Evolutionary conservation across 257 asterid species (phyloP).

Genomic region (Lithospermum erythrorhizon): DNA sequence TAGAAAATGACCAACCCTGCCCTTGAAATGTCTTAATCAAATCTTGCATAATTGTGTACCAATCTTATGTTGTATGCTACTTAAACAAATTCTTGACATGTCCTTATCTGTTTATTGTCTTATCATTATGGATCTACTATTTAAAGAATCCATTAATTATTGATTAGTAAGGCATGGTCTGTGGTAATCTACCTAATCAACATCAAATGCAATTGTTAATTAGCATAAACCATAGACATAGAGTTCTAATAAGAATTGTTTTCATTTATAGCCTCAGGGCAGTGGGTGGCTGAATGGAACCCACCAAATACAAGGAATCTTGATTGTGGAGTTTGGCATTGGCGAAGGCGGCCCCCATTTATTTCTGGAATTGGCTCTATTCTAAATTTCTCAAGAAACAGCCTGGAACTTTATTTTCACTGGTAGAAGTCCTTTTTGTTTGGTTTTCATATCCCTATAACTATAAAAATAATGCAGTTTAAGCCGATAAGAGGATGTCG

Average conservation of each 20-base stretch:
- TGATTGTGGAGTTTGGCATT: background rate
- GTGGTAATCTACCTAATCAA: background rate
- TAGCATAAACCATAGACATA: background rate
- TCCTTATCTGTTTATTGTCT: background rate
- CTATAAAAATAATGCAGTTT: too few relatives aligned
- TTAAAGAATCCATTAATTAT: background rate
- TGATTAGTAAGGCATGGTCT: too few relatives aligned
- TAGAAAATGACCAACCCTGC: background rate
- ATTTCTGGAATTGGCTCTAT: background rate
- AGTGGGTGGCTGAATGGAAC: too few relatives aligned
- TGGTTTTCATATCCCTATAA: too few relatives aligned
- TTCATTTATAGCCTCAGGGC: background rate
- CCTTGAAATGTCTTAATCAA: background rate
- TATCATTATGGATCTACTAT: background rate
- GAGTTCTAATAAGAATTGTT: background rate
- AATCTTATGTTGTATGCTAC: background rate
- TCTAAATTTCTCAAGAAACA: background rate
- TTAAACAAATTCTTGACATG: background rate
- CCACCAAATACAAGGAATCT: background rate
- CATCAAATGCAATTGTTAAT: background rate
- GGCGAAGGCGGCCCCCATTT: background rate
- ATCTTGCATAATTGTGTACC: background rate
- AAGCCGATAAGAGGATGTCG: too few relatives aligned
- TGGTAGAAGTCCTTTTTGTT: too few relatives aligned
- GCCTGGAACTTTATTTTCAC: background rate